Evolutionary conservation across 2,329 filamentous ascomycete genomes (phyloP).

Genomic region (Cladorrhinum sp.): DNA sequence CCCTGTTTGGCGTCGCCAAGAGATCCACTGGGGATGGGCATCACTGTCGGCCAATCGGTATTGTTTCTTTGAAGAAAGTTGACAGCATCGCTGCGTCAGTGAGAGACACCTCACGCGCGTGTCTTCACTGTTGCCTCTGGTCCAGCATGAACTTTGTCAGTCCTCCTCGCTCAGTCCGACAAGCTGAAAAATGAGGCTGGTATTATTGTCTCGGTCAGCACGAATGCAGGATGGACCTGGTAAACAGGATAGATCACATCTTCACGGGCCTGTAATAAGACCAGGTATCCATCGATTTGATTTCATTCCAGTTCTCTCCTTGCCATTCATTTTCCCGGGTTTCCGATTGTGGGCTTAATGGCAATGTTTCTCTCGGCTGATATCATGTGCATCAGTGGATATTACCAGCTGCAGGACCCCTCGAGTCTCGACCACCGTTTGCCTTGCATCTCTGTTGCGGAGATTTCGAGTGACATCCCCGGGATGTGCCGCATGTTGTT

Average conservation of each 20-base stretch:
- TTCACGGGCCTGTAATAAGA: neutral
- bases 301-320: neutral
- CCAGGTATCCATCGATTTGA: constrained; percentile 8
- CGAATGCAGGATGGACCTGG: too few relatives aligned
- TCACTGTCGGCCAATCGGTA: constrained; percentile 12
- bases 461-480: neutral
- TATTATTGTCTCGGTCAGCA: neutral
- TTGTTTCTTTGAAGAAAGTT: neutral
- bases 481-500: neutral
- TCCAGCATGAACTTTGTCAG: constrained; percentile 1
- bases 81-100: neutral
- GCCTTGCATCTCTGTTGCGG: neutral
- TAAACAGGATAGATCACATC: too few relatives aligned
- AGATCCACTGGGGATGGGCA: neutral
- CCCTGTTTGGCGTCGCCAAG: constrained; percentile 18
- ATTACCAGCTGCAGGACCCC: constrained; percentile 12
- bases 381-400: constrained; percentile 4
- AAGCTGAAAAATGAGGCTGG: constrained; percentile 5
- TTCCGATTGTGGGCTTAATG: neutral
- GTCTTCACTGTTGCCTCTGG: neutral
- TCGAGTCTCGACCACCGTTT: neutral
- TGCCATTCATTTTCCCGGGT: neutral
- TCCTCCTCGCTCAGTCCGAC: neutral
- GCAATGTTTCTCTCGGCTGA: constrained; percentile 11
- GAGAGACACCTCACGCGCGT: constrained; percentile 10